Evolutionary conservation across 345 rosid species (phyloP).

Genomic region (Aegle marmelos): DNA sequence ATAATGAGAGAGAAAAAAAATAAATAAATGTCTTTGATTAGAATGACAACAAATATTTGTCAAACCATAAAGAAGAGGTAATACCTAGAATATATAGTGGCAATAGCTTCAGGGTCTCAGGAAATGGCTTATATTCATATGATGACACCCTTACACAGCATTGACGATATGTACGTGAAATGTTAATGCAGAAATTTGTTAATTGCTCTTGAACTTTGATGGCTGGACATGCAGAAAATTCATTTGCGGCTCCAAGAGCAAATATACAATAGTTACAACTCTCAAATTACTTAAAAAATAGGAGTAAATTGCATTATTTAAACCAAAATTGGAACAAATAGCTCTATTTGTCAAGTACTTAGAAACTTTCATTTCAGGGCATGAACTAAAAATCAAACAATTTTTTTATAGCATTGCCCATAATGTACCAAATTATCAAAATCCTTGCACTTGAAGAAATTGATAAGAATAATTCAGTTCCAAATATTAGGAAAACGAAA

Average conservation of each 20-base stretch:
- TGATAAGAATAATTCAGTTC: not conserved
- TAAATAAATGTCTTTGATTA: not conserved
- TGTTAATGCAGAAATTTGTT: slow-evolving; percentile 28
- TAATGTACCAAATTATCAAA: not conserved
- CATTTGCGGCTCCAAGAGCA: no score
- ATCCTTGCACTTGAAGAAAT: not conserved
- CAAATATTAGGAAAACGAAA: not conserved
- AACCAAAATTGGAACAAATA: no score
- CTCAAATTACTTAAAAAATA: no score
- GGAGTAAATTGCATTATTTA: no score
- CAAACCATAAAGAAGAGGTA: not conserved
- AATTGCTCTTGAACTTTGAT: no score
- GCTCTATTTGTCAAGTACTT: no score
- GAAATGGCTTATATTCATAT: slow-evolving; percentile 71
- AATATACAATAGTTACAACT: no score
- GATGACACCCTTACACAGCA: slow-evolving; percentile 95
- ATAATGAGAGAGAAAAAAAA: not conserved
- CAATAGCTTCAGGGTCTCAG: slow-evolving; percentile 92
- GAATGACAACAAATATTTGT: not conserved
- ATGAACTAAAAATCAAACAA: not conserved
- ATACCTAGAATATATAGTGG: slow-evolving; percentile 89
- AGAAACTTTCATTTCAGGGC: no score
- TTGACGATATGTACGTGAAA: slow-evolving; percentile 73
- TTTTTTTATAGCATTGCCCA: not conserved
- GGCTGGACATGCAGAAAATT: no score